Percentiles rank a stretch among this genome's conserved stretches.
Conservation (phyloP, 2,329 filamentous ascomycete genomes). For the Dichotomopilus funicola region DNA sequence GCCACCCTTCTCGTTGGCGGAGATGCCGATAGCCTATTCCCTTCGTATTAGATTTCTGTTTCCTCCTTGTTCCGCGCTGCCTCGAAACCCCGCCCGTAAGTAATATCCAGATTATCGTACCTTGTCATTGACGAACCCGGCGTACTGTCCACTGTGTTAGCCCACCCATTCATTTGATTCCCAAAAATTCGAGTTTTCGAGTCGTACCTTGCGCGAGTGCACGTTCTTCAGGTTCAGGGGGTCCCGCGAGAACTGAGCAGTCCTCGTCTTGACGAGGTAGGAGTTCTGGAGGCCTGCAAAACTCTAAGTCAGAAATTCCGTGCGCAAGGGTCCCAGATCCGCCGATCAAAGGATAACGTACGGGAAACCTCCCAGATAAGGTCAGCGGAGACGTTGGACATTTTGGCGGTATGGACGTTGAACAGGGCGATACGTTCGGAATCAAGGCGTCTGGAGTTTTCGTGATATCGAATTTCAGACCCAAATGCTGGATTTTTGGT, state of each 20-base stretch:
- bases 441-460: slow-evolving; percentile 19
- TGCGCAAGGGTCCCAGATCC: neutral
- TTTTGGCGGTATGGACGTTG: slow-evolving; percentile 39
- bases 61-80: neutral
- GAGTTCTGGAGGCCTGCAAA: slow-evolving; percentile 73
- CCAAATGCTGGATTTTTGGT: slow-evolving; percentile 23
- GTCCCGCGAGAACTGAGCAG: slow-evolving; percentile 79
- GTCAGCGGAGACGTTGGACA: slow-evolving; percentile 78
- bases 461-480: slow-evolving; percentile 23
- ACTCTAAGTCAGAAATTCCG: slow-evolving; percentile 18
- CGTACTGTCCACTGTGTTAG: slow-evolving; percentile 56
- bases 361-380: slow-evolving; percentile 92
- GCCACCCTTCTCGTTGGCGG: slow-evolving; percentile 68
- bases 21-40: slow-evolving; percentile 72
- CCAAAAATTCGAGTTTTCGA: neutral
- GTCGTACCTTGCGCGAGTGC: slow-evolving; percentile 76
- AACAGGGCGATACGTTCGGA: slow-evolving; percentile 18
- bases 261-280: slow-evolving; percentile 85
- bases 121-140: slow-evolving; percentile 91
- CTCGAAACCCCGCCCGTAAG: slow-evolving; percentile 1
- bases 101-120: slow-evolving; percentile 41
- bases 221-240: slow-evolving; percentile 89
- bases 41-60: slow-evolving; percentile 25
- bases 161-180: slow-evolving; percentile 1
- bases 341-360: slow-evolving; percentile 48